phyloP scores from a whole-genome alignment of 2,329 filamentous ascomycete species.

The Coleophoma crateriformis region DNA sequence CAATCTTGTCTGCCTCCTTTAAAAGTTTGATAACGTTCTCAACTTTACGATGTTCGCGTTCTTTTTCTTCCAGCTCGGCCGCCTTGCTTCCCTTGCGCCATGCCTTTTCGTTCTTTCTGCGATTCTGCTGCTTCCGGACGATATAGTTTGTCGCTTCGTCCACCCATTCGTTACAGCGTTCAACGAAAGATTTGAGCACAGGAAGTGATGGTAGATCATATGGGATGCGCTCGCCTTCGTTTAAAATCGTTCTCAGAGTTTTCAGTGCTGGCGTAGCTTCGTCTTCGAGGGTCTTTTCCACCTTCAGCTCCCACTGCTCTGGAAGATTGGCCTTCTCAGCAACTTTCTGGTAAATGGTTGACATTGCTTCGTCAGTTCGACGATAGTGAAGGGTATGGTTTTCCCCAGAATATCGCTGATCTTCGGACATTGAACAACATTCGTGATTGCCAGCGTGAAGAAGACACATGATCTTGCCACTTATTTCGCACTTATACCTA shows the following conservation, averaged over 20 bases:
- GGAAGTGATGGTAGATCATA: conserved; percentile 80
- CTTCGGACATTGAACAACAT: conserved; percentile 68
- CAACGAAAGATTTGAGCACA: conserved; percentile 82
- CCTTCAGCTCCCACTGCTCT: conserved; percentile 85
- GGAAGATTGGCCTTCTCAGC: conserved; percentile 81
- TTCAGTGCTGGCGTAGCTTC: conserved; percentile 83
- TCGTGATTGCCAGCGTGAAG: conserved; percentile 73
- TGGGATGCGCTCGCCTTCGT: conserved; percentile 94
- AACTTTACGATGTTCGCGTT: conserved; percentile 80
- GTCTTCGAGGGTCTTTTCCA: conserved; percentile 77
- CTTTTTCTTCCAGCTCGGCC: conserved; percentile 77
- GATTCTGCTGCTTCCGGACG: conserved; percentile 94
- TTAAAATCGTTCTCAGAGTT: conserved; percentile 73
- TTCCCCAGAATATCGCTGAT: conserved; percentile 61
- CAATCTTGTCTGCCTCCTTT: conserved; percentile 75
- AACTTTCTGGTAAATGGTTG: conserved; percentile 65
- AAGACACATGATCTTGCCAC: conserved; percentile 77
- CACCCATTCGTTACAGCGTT: conserved; percentile 95
- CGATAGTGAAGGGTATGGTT: conserved; percentile 75
- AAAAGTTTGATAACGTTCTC: conserved; percentile 84
- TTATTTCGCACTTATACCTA: conserved; percentile 77
- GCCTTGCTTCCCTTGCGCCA: conserved; percentile 74
- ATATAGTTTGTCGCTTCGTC: conserved; percentile 96
- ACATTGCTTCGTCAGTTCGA: conserved; percentile 66
- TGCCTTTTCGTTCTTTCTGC: conserved; percentile 86